These are phyloP conservation scores for Aspergillus phoenicis DNA, from an alignment of 2,329 filamentous ascomycete species.

Conservation along the genomic window DNA sequence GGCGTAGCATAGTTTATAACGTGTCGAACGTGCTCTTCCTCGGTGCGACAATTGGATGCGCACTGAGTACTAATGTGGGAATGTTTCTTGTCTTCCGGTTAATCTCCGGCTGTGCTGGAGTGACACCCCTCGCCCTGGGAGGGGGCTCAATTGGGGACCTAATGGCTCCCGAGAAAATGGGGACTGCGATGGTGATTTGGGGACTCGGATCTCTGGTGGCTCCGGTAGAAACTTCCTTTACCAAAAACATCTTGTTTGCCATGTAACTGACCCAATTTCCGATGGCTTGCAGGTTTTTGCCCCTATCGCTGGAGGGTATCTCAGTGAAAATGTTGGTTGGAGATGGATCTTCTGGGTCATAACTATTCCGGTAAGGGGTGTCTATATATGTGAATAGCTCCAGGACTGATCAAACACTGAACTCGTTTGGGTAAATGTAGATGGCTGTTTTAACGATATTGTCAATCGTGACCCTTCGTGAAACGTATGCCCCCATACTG, in stretches of 20 bases:
- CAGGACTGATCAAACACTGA: neutral
- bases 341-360: constrained; percentile 40
- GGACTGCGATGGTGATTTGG: neutral
- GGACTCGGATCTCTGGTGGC: neutral
- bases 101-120: neutral
- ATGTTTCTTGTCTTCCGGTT: neutral
- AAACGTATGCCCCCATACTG: constrained; percentile 36
- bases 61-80: neutral
- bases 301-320: neutral
- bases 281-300: too few relatives aligned
- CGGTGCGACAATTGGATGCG: neutral
- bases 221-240: too few relatives aligned
- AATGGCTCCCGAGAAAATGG: neutral
- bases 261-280: too few relatives aligned
- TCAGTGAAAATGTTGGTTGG: neutral
- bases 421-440: constrained; percentile 5
- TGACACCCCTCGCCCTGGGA: neutral
- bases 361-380: constrained; percentile 33
- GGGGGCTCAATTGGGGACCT: neutral
- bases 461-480: constrained; percentile 29
- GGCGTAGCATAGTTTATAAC: neutral
- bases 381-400: too few relatives aligned
- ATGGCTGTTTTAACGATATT: constrained; percentile 24
- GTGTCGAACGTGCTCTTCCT: neutral
- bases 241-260: too few relatives aligned